phyloP scores from a whole-genome alignment of 163 green algal genomes.

The Prototheca cutis region DNA sequence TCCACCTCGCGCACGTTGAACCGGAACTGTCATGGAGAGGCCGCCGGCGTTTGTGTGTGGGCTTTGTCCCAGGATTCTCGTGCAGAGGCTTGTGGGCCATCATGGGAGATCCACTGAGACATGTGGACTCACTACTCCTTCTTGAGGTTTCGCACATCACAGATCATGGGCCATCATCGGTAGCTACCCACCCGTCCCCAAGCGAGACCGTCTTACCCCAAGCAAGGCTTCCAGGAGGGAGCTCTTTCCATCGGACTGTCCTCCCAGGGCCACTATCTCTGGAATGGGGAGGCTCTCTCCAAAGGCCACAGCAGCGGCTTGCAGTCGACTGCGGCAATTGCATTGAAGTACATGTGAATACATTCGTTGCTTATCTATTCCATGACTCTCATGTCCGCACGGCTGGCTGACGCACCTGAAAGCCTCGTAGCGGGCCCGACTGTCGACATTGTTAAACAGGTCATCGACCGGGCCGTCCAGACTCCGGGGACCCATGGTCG shows the following conservation, averaged over 20 bases:
- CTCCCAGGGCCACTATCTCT: constrained; percentile 89
- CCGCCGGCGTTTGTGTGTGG: no score
- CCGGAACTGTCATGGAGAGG: constrained; percentile 32
- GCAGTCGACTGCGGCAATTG: constrained; percentile 45
- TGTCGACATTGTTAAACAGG: constrained; percentile 53
- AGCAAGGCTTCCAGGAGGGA: constrained; percentile 86
- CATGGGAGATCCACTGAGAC: not conserved
- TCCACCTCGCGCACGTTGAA: constrained; percentile 88
- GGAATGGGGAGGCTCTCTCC: constrained; percentile 79
- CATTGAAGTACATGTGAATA: constrained; percentile 8
- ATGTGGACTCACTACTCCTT: no score
- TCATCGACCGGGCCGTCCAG: no score
- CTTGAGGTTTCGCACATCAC: no score
- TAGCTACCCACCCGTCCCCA: not conserved
- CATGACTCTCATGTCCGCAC: not conserved
- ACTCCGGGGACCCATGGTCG: not conserved
- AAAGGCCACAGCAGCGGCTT: constrained; percentile 65
- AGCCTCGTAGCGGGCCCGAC: constrained; percentile 65
- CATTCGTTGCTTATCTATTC: constrained; percentile 8
- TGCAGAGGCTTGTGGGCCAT: not conserved
- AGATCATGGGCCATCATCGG: not conserved
- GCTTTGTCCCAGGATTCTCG: no score
- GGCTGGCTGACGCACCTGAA: constrained; percentile 48
- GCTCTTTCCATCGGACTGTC: constrained; percentile 80
- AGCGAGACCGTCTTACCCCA: constrained; percentile 33